Base-by-base conservation (phyloP, 1,284 basidiomycete genomes). In the Anthracocystis panici-leucophaei region DNA sequence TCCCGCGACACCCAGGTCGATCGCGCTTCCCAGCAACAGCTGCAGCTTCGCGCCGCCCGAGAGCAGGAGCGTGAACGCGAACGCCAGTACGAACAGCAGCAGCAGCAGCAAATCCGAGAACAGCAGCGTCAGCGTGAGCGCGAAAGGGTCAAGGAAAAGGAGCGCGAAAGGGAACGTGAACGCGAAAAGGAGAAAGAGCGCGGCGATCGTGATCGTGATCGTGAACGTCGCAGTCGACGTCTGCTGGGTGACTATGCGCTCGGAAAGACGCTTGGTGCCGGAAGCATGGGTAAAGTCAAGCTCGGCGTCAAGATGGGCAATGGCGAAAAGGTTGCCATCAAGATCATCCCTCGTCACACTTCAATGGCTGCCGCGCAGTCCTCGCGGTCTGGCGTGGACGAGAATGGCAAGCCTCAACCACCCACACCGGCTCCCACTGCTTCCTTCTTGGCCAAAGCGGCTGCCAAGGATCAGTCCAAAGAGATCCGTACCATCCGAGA, bases 221-320 rank as follows among this genome's bases (percentile, higher is more conserved):
- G 76, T 44, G 76, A 80, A 35, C 70, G 76, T 10, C 65, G 78
- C 41, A 71, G 73, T 44, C 74, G 82, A 5, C 60, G 81, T 67
- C 79, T 78, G 48, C 84, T 99, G 14, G 95, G 96, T 44, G 94
- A 98, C 85, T 99, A 97, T 88, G 93, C 93, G 69, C 90, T 99
- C 73, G 93, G 93, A 81, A 98, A 98, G 89, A 98, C 96, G 3
- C 89, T 99, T 38, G 96, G 97, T 53, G 95, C 95, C 42, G 96
- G 97, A 41, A 95, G 93, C 86, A 99, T 99, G 95, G 97, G 96
- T 78, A 98, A 98, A 85, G 97, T 99, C 82, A 99, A 98, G 88
- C 90, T 98, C 20, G 96, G 94, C 8, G 92, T 92, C 44, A 94
- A 96, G 85, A 93, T 92, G 77, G 85, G 91, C 77, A 93, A 93